Conservation (phyloP, 2,329 filamentous ascomycete species). For the Ophiostoma ulmi region DNA sequence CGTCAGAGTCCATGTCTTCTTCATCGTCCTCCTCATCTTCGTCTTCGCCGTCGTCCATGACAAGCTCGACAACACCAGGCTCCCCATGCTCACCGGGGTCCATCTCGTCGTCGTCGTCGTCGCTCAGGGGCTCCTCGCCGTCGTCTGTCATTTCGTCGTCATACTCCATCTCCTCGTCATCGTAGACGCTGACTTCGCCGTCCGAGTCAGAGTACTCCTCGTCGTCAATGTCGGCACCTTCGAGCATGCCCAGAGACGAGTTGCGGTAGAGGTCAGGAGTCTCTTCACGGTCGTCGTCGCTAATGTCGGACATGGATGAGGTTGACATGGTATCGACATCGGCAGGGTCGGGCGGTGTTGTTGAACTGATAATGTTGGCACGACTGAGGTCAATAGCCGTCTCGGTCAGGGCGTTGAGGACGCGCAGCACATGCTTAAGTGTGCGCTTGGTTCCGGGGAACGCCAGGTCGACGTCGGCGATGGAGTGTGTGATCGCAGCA, state of each 20-base stretch:
- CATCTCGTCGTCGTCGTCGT: slow-evolving; percentile 83
- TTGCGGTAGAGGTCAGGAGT: slow-evolving; percentile 97
- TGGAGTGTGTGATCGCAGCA: slow-evolving; percentile 78
- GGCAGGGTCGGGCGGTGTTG: slow-evolving; percentile 61
- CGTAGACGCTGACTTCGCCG: slow-evolving; percentile 88
- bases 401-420: slow-evolving; percentile 78
- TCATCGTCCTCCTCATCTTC: slow-evolving; percentile 46
- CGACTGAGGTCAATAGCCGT: slow-evolving; percentile 84
- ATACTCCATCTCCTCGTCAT: slow-evolving; percentile 92
- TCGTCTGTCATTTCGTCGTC: slow-evolving; percentile 71
- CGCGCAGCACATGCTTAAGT: slow-evolving; percentile 92
- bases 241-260: slow-evolving; percentile 90
- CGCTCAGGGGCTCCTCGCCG: slow-evolving; percentile 82
- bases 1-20: slow-evolving; percentile 47
- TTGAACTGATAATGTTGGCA: slow-evolving; percentile 60
- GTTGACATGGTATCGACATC: slow-evolving; percentile 85
- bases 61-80: slow-evolving; percentile 63
- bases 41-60: slow-evolving; percentile 66
- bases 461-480: slow-evolving; percentile 92
- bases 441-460: slow-evolving; percentile 89
- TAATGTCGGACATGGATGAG: slow-evolving; percentile 82
- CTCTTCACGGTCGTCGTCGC: slow-evolving; percentile 82
- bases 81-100: slow-evolving; percentile 74
- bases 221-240: slow-evolving; percentile 73
- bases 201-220: slow-evolving; percentile 61